These are phyloP conservation scores for Micractinium conductrix DNA, from an alignment of 139 green algal genomes.

Conservation along the genomic window DNA sequence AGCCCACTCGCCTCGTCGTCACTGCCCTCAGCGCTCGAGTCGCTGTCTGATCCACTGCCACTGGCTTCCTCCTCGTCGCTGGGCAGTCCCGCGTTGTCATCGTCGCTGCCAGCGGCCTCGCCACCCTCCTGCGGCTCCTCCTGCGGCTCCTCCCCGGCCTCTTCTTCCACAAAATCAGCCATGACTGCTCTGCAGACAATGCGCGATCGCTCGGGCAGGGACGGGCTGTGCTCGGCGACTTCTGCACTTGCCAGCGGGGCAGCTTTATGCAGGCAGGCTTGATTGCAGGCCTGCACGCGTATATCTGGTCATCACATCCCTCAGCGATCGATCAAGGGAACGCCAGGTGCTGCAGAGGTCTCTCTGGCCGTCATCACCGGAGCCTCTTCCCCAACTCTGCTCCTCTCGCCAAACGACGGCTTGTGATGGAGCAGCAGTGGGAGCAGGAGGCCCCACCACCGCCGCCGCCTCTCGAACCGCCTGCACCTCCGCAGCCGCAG, in stretches of 20 bases:
- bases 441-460: not conserved
- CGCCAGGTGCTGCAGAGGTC: no score
- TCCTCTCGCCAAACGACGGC: no score
- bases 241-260: no score
- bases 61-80: constrained; percentile 13
- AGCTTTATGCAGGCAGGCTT: no score
- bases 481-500: not conserved
- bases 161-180: constrained; percentile 29
- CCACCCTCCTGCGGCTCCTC: constrained; percentile 2
- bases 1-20: constrained; percentile 8
- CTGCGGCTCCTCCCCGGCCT: constrained; percentile 8
- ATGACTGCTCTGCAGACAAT: not conserved
- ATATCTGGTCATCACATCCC: no score
- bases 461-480: not conserved
- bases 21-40: not conserved
- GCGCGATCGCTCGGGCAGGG: not conserved
- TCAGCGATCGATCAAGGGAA: no score
- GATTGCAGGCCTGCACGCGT: not conserved
- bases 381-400: no score
- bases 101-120: not conserved
- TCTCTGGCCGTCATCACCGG: no score
- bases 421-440: no score
- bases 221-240: no score
- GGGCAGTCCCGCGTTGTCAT: constrained; percentile 6
- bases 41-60: not conserved